Evolutionary conservation across 768 basidiomycete genomes (phyloP).

Genomic region (Hericium rajendrae): DNA sequence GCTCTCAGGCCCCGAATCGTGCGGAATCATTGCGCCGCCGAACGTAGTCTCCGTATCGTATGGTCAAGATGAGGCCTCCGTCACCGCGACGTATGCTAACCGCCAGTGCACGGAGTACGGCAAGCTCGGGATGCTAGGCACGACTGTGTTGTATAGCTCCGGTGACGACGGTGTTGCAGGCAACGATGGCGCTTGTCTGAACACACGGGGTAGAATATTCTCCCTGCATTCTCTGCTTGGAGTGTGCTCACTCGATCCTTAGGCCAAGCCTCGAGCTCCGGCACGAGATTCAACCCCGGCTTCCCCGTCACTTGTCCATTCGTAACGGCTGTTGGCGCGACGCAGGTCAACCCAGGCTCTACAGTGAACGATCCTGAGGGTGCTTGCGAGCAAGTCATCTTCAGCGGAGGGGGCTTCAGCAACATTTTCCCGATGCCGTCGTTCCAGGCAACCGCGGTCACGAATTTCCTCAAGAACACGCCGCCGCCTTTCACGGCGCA

Average conservation of each 20-base stretch:
- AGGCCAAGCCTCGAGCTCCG: slow-evolving; percentile 19
- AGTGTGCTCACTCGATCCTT: neutral
- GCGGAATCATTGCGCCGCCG: slow-evolving; percentile 26
- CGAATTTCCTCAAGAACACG: slow-evolving; percentile 20
- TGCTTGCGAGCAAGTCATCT: slow-evolving; percentile 28
- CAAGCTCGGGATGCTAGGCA: slow-evolving; percentile 33
- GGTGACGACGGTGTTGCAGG: slow-evolving; percentile 39
- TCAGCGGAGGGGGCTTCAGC: slow-evolving; percentile 32
- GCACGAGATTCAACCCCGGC: slow-evolving; percentile 29
- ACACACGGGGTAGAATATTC: slow-evolving; percentile 16
- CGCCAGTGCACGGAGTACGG: slow-evolving; percentile 38
- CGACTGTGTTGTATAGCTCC: slow-evolving; percentile 34
- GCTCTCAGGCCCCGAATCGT: slow-evolving; percentile 23
- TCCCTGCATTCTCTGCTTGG: neutral
- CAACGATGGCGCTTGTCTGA: slow-evolving; percentile 22
- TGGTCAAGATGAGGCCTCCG: slow-evolving; percentile 26
- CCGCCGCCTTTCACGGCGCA: slow-evolving; percentile 24
- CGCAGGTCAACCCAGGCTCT: slow-evolving; percentile 25
- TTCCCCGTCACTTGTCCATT: slow-evolving; percentile 38
- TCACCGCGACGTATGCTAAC: slow-evolving; percentile 25
- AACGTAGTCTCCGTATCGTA: slow-evolving; percentile 36
- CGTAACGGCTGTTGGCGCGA: slow-evolving; percentile 28
- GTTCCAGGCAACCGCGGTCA: slow-evolving; percentile 25
- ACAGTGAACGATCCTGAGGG: slow-evolving; percentile 27
- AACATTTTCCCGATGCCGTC: slow-evolving; percentile 29